Conservation (phyloP, 2,329 filamentous ascomycete species). For the Fusarium sacchari region DNA sequence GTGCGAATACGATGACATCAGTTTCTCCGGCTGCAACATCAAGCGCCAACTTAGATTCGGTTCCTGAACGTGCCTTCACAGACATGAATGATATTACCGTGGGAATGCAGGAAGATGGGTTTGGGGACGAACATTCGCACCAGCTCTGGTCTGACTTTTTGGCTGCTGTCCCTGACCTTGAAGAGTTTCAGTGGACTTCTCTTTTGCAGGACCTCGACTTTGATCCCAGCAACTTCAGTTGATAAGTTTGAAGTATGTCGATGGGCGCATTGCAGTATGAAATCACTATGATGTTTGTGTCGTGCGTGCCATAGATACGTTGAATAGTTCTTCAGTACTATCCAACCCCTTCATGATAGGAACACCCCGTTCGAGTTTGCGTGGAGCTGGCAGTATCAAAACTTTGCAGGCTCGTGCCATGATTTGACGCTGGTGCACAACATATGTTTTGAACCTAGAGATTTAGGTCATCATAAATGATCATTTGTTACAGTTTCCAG, state of each 20-base stretch:
- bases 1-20: too few species aligned
- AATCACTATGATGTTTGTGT: neutral
- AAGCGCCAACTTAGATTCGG: neutral
- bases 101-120: neutral
- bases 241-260: neutral
- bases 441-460: too few species aligned
- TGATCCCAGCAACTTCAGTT: neutral
- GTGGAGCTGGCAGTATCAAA: too few species aligned
- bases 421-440: neutral
- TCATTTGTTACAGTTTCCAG: neutral
- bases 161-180: neutral
- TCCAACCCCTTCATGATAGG: neutral
- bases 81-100: neutral
- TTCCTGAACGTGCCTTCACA: neutral
- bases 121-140: neutral
- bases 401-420: too few species aligned
- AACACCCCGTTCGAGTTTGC: neutral
- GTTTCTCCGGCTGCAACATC: neutral
- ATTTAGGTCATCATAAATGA: too few species aligned
- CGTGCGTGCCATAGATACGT: neutral
- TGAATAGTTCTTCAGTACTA: neutral
- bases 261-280: too few species aligned
- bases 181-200: constrained; percentile 2
- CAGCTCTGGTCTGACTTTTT: constrained; percentile 10
- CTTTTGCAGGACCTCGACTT: neutral